Percentiles rank a stretch among this genome's conserved stretches.
phyloP scores from a whole-genome alignment of 1,139 yeast species.

The Hyphopichia fennica region DNA sequence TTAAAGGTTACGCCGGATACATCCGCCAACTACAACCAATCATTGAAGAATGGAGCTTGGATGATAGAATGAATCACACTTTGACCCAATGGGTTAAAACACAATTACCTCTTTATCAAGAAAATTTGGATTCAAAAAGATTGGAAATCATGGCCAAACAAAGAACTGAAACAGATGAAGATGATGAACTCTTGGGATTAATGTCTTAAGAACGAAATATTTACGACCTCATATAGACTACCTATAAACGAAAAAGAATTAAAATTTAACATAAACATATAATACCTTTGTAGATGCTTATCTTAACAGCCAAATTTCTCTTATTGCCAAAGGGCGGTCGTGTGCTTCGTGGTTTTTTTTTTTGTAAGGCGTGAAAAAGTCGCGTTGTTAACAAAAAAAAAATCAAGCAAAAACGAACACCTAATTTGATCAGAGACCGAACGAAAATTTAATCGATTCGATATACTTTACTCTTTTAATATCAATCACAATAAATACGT shows the following conservation, averaged over 20 bases:
- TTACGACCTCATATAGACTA: background rate
- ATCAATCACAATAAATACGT: background rate
- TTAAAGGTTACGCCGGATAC: constrained; percentile 26
- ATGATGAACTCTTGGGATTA: constrained; percentile 37
- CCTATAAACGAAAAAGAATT: too few species aligned
- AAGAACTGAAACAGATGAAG: constrained; percentile 23
- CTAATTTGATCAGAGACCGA: background rate
- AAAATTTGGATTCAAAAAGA: constrained; percentile 27
- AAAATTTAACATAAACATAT: too few species aligned
- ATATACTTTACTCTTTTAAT: too few species aligned
- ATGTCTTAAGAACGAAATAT: constrained; percentile 11
- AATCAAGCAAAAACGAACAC: constrained; percentile 1
- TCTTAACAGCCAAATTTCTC: background rate
- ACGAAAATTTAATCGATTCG: too few species aligned
- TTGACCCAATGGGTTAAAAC: constrained; percentile 23
- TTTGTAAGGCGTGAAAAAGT: too few species aligned
- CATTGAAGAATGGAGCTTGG: constrained; percentile 40
- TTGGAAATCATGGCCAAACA: constrained; percentile 27
- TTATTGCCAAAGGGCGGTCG: constrained; percentile 3
- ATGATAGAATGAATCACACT: constrained; percentile 24
- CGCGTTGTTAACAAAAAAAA: background rate
- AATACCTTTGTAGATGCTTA: too few species aligned
- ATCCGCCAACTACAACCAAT: constrained; percentile 34
- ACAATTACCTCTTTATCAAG: constrained; percentile 21
- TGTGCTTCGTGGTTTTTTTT: constrained; percentile 4